Evolutionary conservation across 2,329 filamentous ascomycete genomes (phyloP).

Genomic region (Aureobasidium sp.): DNA sequence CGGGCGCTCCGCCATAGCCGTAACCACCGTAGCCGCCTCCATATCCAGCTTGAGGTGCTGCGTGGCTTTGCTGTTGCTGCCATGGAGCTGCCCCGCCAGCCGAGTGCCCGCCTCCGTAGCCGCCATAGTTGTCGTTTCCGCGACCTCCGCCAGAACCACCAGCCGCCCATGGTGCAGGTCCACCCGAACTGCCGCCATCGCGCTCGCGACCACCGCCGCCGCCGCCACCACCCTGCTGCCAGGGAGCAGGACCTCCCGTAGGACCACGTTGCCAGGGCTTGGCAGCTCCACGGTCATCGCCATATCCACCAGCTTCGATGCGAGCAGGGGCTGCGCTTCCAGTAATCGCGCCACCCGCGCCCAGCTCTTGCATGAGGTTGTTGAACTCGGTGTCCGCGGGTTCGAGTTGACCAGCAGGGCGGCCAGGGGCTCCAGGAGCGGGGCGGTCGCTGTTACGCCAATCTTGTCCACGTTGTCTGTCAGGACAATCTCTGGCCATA

Average conservation of each 20-base stretch:
- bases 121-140: slow-evolving; percentile 22
- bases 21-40: slow-evolving; percentile 16
- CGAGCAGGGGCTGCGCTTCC: slow-evolving; percentile 60
- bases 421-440: slow-evolving; percentile 35
- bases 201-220: slow-evolving; percentile 20
- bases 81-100: slow-evolving; percentile 22
- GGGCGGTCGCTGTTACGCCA: slow-evolving; percentile 71
- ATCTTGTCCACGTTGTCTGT: slow-evolving; percentile 80
- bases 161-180: slow-evolving; percentile 14
- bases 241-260: slow-evolving; percentile 53
- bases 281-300: slow-evolving; percentile 47
- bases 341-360: slow-evolving; percentile 57
- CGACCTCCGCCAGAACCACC: slow-evolving; percentile 17
- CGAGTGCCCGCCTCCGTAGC: slow-evolving; percentile 15
- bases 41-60: slow-evolving; percentile 20
- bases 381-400: slow-evolving; percentile 88
- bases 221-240: slow-evolving; percentile 20
- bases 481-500: slow-evolving; percentile 96
- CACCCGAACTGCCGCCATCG: slow-evolving; percentile 16
- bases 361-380: slow-evolving; percentile 97
- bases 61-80: slow-evolving; percentile 21
- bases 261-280: slow-evolving; percentile 88
- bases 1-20: slow-evolving; percentile 15
- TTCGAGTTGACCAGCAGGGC: slow-evolving; percentile 52
- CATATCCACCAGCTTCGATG: slow-evolving; percentile 65